Percentiles rank a stretch among this genome's conserved stretches.
These are phyloP conservation scores for Berkeleyomyces rouxiae DNA, from an alignment of 2,329 filamentous ascomycete genomes.

Conservation along the genomic window DNA sequence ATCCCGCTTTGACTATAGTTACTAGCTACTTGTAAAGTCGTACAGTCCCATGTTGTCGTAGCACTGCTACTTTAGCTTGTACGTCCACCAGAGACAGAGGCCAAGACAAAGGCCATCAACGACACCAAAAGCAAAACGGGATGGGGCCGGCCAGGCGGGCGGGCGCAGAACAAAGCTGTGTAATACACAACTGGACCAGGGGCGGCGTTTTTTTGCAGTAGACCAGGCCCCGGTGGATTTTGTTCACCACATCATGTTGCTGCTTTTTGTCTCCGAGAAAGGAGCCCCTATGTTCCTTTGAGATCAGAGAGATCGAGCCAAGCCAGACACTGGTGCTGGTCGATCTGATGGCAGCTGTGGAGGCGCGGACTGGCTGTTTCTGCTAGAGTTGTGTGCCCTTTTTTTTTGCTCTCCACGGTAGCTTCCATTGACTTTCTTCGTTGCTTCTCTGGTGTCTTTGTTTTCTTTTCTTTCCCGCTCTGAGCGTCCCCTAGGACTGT, in stretches of 20 bases:
- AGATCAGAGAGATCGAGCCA: not conserved
- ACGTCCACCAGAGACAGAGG: not conserved
- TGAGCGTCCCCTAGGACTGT: not conserved
- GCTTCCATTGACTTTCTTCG: not conserved
- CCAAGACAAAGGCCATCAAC: not conserved
- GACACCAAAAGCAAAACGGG: not conserved
- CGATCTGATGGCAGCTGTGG: not conserved
- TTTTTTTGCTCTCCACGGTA: not conserved
- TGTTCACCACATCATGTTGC: too few relatives aligned
- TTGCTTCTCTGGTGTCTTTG: not conserved
- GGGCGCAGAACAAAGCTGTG: too few relatives aligned
- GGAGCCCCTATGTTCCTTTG: too few relatives aligned
- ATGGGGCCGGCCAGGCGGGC: too few relatives aligned
- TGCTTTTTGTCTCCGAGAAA: too few relatives aligned
- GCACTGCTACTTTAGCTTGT: not conserved
- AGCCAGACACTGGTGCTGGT: not conserved
- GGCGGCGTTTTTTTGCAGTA: too few relatives aligned
- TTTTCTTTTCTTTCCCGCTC: not conserved
- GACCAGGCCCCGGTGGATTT: too few relatives aligned
- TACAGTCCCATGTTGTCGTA: not conserved
- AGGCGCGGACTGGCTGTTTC: not conserved
- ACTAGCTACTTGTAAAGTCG: not conserved
- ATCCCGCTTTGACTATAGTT: not conserved
- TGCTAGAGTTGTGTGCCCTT: not conserved
- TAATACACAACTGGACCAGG: too few relatives aligned